Base-by-base conservation (phyloP, 2,329 filamentous ascomycete genomes). In the Zymoseptoria pseudotritici region DNA sequence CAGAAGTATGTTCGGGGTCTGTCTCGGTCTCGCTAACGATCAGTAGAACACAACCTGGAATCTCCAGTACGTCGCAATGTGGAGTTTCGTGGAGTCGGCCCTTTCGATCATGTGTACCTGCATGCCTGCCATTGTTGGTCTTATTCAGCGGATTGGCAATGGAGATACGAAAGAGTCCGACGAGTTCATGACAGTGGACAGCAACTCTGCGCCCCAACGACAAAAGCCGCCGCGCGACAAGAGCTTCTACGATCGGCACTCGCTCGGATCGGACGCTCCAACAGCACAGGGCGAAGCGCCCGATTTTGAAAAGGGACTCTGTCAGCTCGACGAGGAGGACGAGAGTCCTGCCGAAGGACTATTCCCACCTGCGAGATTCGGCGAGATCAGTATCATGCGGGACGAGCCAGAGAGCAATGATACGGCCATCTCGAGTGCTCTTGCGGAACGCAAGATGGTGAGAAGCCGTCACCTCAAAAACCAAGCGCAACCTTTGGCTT, bases 101-200 rank as follows among this genome's bases (percentile, higher is more conserved):
- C 51, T 62, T 22, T 60, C 58, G 21, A 54, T 66, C 22, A 59
- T 65, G 20, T 63, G 60, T 55, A 56, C 59, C 10, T 66, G 64
- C 56, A 65, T 66, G 57, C 64, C 64, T 5, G 57, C 56, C 8
- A 51, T 61, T 1, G 58, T 55, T 5, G 60, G 58, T 26, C 61
- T 63, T 8, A 7, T 61, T 7, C 59, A 62, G 42, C 51, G 60
- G 9, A n/a, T 46, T 58, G 31, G 22, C 51, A 49, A 17, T 56
- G 53, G 36, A 52, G 42, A 13, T 20, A 55, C 6, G 26, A 51
- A 46, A 21, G 17, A 36, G 24, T 58, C 50, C n/a, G 53, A 50
- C 20, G 58, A 55, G 26, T 26, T 54, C 49, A 17, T 24, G 42
- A 53, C 29, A 7, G 22, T n/a, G 52, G 17, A 53, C 22, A 29